These are phyloP conservation scores for Daldinia eschscholtzii DNA, from an alignment of 2,329 filamentous ascomycete genomes.

Conservation along the genomic window DNA sequence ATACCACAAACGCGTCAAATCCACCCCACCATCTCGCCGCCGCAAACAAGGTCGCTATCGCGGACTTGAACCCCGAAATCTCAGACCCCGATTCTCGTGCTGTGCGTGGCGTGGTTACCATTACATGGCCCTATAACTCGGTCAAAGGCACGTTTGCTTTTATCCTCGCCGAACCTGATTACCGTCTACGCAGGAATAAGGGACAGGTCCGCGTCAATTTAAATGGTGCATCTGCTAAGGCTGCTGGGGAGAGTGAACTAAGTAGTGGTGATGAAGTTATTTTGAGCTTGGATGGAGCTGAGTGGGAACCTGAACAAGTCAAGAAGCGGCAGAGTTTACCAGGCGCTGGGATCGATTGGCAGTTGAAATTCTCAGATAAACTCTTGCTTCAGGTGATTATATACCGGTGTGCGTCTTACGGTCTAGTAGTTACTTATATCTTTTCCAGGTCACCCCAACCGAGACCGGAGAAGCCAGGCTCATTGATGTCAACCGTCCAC, in stretches of 20 bases:
- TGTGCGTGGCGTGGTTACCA: conserved; percentile 80
- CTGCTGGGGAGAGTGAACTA: conserved; percentile 74
- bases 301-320: conserved; percentile 70
- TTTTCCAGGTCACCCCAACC: conserved; percentile 58
- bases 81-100: conserved; percentile 57
- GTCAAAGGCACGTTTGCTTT: conserved; percentile 80
- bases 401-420: neutral
- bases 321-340: conserved; percentile 60
- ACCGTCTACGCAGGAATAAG: conserved; percentile 78
- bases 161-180: conserved; percentile 86
- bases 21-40: conserved; percentile 41
- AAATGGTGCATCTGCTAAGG: conserved; percentile 75
- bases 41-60: conserved; percentile 64
- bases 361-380: conserved; percentile 66
- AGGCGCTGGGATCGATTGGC: conserved; percentile 68
- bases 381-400: conserved; percentile 61
- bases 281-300: conserved; percentile 75
- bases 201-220: conserved; percentile 88
- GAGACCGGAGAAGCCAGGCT: conserved; percentile 62
- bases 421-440: conserved; percentile 22
- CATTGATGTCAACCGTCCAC: conserved; percentile 66
- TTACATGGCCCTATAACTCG: conserved; percentile 92
- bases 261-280: conserved; percentile 83
- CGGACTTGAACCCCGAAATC: conserved; percentile 65
- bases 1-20: conserved; percentile 37